Base-by-base conservation (phyloP, 495 filamentous ascomycete genomes). In the Patellaria atrata region DNA sequence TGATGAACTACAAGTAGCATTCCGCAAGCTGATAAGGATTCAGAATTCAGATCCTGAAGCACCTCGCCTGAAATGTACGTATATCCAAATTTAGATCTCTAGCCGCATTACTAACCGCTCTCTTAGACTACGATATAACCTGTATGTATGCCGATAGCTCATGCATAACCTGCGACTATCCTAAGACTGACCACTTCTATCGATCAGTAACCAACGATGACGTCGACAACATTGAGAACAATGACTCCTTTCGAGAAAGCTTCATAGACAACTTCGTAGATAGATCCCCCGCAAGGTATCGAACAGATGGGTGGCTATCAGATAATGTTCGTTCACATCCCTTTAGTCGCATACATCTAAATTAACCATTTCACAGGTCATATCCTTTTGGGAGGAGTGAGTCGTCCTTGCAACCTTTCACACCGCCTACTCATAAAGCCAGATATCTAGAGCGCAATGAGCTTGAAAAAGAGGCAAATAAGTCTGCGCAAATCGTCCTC, bases 341-440 rank as follows among this genome's bases (percentile, higher is more conserved):
- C 26, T 35, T 48, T 41, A 53, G 18, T 30, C 36, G 19, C 24
- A 19, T 30, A n/a, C 4, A 13, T 26, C 29, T n/a, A 19, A 25
- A 23, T 25, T 7, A 10, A 22, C 48, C 30, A 29, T n/a, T 8
- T 31, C 19, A 27, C 40, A 83, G 78, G 76, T 70, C 42, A 97
- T 97, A 30, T 79, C 84, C 33, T 97, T 97, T 54, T 97, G 89
- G 86, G 81, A 94, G 68, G 89, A 94, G 73, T 94, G 75, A 58
- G 73, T 63, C 31, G 15, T 4, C 19, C 15, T 9, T 14, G 9
- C 26, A 15, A 27, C 16, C 20, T 33, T 22, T 27, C 34, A 25
- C 37, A 14, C 33, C 12, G n/a, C 23, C 5, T 5, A 22, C 8
- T 30, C 13, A 22, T 5, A 1, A 5, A 39, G 9, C 17, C 40